These are phyloP conservation scores for Paralagenidium karlingii DNA, from an alignment of 352 stramenopile species.

Conservation along the genomic window DNA sequence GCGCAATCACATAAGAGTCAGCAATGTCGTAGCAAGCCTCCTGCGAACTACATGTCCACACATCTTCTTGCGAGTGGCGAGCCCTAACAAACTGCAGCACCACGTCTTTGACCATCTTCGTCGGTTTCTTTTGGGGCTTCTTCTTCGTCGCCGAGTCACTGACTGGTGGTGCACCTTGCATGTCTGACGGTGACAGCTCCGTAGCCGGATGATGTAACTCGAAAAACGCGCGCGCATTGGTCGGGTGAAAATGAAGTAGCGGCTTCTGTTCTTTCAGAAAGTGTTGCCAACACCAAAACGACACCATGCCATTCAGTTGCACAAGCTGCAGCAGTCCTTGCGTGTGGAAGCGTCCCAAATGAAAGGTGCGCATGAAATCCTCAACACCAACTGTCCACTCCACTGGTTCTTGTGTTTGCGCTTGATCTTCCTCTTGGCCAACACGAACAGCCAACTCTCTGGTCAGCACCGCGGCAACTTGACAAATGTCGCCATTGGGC, in stretches of 20 bases:
- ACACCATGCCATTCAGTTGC: conserved; percentile 79
- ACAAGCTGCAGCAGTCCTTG: conserved; percentile 77
- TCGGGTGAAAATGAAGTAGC: conserved; percentile 72
- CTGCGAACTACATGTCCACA: conserved; percentile 20
- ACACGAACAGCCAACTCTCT: too few species aligned
- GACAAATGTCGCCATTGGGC: conserved; percentile 34
- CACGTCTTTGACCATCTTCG: conserved; percentile 41
- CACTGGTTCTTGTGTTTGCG: neutral
- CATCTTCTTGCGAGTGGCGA: conserved; percentile 6
- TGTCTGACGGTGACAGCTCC: too few species aligned
- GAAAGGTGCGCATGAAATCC: conserved; percentile 79
- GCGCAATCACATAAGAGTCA: conserved; percentile 71
- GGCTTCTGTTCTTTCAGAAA: conserved; percentile 31
- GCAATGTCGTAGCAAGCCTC: conserved; percentile 61
- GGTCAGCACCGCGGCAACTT: too few species aligned
- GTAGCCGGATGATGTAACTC: too few species aligned
- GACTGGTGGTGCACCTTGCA: too few species aligned
- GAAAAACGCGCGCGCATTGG: conserved; percentile 60
- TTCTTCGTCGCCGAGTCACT: conserved; percentile 15
- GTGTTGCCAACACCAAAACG: conserved; percentile 55
- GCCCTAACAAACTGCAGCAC: conserved; percentile 51
- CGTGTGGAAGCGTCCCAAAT: conserved; percentile 61
- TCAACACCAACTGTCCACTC: conserved; percentile 71
- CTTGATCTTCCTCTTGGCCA: too few species aligned
- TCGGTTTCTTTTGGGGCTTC: conserved; percentile 4